Evolutionary conservation across 495 filamentous ascomycete genomes (phyloP).

Genomic region (Neurospora hispaniola): DNA sequence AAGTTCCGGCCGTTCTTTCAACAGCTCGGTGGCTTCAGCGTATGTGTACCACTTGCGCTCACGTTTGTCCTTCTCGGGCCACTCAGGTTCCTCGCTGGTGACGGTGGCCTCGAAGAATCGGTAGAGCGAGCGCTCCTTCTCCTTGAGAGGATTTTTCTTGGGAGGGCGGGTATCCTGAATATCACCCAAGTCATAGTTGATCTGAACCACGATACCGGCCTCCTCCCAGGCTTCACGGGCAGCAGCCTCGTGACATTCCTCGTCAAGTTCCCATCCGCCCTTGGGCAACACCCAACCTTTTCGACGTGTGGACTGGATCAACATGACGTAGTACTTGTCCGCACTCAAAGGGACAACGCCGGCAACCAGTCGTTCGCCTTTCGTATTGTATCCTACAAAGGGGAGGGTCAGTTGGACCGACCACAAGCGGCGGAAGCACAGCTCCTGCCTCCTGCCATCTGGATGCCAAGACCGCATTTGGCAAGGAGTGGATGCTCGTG

Average conservation of each 20-base stretch:
- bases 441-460: neutral
- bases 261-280: constrained; percentile 94
- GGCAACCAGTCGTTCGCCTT: constrained; percentile 90
- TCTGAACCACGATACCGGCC: constrained; percentile 75
- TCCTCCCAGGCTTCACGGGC: constrained; percentile 94
- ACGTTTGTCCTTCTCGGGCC: constrained; percentile 92
- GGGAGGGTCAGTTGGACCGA: constrained; percentile 26
- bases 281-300: constrained; percentile 93
- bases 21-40: constrained; percentile 61
- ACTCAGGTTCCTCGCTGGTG: constrained; percentile 67
- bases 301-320: constrained; percentile 85
- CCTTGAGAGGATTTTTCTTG: constrained; percentile 40
- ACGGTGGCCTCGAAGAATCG: constrained; percentile 85
- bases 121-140: constrained; percentile 67
- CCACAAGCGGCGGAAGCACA: constrained; percentile 3
- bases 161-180: constrained; percentile 68
- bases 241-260: constrained; percentile 49
- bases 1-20: constrained; percentile 75
- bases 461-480: neutral
- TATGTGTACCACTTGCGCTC: constrained; percentile 83
- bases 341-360: constrained; percentile 72
- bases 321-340: constrained; percentile 64
- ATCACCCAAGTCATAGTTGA: constrained; percentile 72
- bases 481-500: constrained; percentile 5
- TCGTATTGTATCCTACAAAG: constrained; percentile 70